Evolutionary conservation across 2,329 filamentous ascomycete species (phyloP), one percentile per base, ranked within the genome.

Genomic region (Xylariaceae sp.): DNA sequence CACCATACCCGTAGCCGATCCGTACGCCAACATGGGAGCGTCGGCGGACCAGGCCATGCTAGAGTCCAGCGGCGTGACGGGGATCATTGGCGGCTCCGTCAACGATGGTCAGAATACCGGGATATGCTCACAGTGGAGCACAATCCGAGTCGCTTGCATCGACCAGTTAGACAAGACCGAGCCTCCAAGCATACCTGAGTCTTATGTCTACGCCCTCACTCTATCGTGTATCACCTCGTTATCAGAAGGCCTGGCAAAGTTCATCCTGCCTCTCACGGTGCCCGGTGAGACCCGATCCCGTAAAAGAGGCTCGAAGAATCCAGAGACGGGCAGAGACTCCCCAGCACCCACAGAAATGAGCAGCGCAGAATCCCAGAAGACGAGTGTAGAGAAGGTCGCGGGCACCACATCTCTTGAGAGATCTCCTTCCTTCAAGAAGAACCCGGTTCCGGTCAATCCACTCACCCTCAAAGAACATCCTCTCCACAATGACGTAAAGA

Each of bases 151-250:
- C 9, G 83, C 88, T 4, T 95, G 88, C 56, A 87, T 97, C 45
- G 92, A 98, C 53, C 87, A 95, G 48, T 76, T 97, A 14, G 92
- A 98, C 65, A 98, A 97, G 61, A 77, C 80, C 0, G 89, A 95
- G 33, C 76, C 90, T 1, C 88, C 90, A 3, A 53, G 69, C 1
- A 76, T 94, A 15, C 92, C 92, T 0, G 90, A 96, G 45, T 95
- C 92, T 0, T 98, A 98, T 55, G 75, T 95, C 6, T 97, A 96
- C 63, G 88, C 85, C 46, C 70, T 98, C 33, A 85, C 90, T 1
- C 66, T 98, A 29, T 84, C 86, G 2, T 97, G 90, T 55, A 83
- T 98, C 43, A 90, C 85, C 31, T 88, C 82, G 1, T 76, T 98
- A 34, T 94, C 90, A 0, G 92, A 98, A 56, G 88, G 87, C 2